Base-by-base conservation (phyloP, 1,139 yeast genomes). In the Geotrichum europaeum region DNA sequence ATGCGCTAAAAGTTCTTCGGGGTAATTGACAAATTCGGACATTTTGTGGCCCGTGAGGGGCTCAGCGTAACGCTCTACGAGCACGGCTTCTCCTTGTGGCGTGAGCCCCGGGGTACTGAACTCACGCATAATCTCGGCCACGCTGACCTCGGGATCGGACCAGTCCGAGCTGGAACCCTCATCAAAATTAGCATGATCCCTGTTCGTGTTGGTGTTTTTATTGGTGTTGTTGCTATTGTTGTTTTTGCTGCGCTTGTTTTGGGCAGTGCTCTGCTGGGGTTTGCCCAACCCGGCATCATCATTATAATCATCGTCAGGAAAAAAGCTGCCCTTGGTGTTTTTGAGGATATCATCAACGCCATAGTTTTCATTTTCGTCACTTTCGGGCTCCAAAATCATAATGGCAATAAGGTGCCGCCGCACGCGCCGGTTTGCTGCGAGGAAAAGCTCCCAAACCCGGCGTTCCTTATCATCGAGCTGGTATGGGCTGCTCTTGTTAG, bases 91-190 rank as follows among this genome's bases (percentile, higher is more conserved):
- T 13, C 40, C 30, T 13, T 56, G 53, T 1, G 40, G 40, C 13
- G 53, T 53, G 24, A 59, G 34, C 22, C 20, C 55, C 1, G 61
- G 59, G n/a, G 49, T 49, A n/a, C 56, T 51, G 20, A 59, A 56
- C 55, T 59, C 57, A 3, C 57, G 36, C 59, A 59, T 59, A 43
- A 59, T 59, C 18, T 15, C n/a, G 47, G 56, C 61, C 15, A 59
- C 49, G 12, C 59, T 51, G 9, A 53, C 36, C 4, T 45, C 45
- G 13, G 57, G 60, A 12, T 13, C 49, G 28, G 49, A 53, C n/a
- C 43, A 45, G 13, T 28, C 51, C 10, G 13, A 34, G 40, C 56
- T 43, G 15, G 25, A 43, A 1, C 6, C 47, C 10, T 7, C 13
- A 9, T 7, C 47, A 15, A n/a, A 9, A 2, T 10, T 22, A 36